phyloP scores from a whole-genome alignment of 139 green algal genomes.

The Asterochloris sp. region DNA sequence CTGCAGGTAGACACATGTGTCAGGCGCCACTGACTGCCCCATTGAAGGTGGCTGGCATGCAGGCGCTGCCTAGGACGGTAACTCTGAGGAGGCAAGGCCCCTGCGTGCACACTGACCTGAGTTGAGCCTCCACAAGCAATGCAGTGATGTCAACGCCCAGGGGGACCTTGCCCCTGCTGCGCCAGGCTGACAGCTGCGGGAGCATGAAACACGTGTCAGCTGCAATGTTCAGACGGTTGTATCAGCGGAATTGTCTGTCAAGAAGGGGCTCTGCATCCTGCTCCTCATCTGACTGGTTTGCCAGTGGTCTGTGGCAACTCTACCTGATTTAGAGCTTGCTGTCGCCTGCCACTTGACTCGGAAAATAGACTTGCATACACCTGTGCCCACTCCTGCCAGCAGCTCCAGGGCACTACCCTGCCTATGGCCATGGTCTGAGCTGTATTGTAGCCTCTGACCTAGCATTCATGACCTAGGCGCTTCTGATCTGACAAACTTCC shows the following conservation, averaged over 20 bases:
- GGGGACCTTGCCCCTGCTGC: constrained; percentile 56
- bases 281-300: no score
- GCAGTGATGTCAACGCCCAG: constrained; percentile 64
- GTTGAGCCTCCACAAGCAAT: constrained; percentile 43
- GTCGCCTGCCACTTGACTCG: background rate
- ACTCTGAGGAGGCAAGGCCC: background rate
- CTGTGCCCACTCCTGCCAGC: constrained; percentile 69
- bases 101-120: constrained; percentile 16
- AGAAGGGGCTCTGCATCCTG: no score
- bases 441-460: background rate
- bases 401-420: constrained; percentile 58
- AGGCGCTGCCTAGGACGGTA: background rate
- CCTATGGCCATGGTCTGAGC: constrained; percentile 25
- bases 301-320: background rate
- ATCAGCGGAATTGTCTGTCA: no score
- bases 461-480: background rate
- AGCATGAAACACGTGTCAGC: background rate
- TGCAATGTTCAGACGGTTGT: background rate
- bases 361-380: constrained; percentile 44
- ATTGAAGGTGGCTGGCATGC: no score
- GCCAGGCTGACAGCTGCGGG: constrained; percentile 56
- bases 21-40: no score
- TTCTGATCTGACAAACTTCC: no score
- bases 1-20: no score
- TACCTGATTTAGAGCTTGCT: constrained; percentile 20